phyloP scores from a whole-genome alignment of 495 filamentous ascomycete species.

The Neurospora pannonica region DNA sequence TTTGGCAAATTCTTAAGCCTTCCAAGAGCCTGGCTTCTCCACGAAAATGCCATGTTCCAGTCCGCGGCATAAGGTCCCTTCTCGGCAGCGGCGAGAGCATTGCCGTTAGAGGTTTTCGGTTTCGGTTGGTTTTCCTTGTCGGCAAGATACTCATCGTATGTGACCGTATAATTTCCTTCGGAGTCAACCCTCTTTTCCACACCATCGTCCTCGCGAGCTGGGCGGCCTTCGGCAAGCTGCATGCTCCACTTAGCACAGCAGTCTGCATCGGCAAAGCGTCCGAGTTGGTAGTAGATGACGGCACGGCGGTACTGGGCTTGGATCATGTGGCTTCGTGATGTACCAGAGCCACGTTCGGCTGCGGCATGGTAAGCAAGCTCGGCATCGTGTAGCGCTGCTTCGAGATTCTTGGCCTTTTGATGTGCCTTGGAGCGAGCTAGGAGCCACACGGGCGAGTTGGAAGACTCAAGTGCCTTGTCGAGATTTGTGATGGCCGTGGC shows the following conservation, averaged over 20 bases:
- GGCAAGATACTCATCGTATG: slow-evolving; percentile 15
- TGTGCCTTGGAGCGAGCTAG: slow-evolving; percentile 81
- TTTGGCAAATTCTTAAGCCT: slow-evolving; percentile 54
- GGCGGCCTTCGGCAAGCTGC: slow-evolving; percentile 39
- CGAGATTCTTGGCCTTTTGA: slow-evolving; percentile 45
- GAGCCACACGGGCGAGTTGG: slow-evolving; percentile 71
- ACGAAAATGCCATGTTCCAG: slow-evolving; percentile 29
- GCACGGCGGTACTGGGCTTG: slow-evolving; percentile 74
- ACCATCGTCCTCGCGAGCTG: slow-evolving; percentile 30
- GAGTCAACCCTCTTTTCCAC: slow-evolving; percentile 30
- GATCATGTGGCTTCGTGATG: slow-evolving; percentile 68
- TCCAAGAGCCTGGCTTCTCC: slow-evolving; percentile 32
- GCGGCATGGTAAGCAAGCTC: slow-evolving; percentile 66
- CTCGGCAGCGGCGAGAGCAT: background rate
- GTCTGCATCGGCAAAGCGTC: slow-evolving; percentile 65
- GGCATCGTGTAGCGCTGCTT: slow-evolving; percentile 66
- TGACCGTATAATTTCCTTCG: slow-evolving; percentile 30
- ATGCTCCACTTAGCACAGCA: slow-evolving; percentile 61
- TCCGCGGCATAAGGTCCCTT: slow-evolving; percentile 16
- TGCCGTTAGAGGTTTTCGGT: background rate
- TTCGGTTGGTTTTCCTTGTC: slow-evolving; percentile 20
- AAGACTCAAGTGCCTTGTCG: slow-evolving; percentile 62
- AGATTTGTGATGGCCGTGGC: slow-evolving; percentile 58
- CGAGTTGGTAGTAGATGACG: slow-evolving; percentile 60
- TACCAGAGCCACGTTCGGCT: slow-evolving; percentile 47